Percentiles rank a stretch among this genome's conserved stretches.
These are phyloP conservation scores for Cyberlindnera maclurae DNA, from an alignment of 805 yeast species.

Conservation along the genomic window DNA sequence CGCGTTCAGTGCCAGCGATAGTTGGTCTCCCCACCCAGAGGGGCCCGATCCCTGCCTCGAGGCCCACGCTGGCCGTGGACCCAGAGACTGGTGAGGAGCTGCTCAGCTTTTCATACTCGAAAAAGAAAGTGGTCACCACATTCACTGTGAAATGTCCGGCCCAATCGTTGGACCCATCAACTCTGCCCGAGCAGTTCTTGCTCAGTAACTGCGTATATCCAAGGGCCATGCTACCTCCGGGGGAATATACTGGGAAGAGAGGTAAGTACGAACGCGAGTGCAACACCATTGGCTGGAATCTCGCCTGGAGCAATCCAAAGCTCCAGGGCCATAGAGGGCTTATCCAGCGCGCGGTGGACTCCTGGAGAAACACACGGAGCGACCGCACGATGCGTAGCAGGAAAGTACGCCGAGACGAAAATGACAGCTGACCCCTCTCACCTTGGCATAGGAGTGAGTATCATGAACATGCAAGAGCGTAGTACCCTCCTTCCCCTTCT, in stretches of 20 bases:
- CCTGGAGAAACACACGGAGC: slow-evolving; percentile 41
- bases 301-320: slow-evolving; percentile 35
- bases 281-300: slow-evolving; percentile 43
- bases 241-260: slow-evolving; percentile 38
- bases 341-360: slow-evolving; percentile 45
- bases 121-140: slow-evolving; percentile 23
- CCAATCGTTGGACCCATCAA: slow-evolving; percentile 4
- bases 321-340: slow-evolving; percentile 39
- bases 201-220: slow-evolving; percentile 40
- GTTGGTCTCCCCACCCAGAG: slow-evolving; percentile 22
- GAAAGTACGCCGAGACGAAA: not conserved
- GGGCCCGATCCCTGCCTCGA: slow-evolving; percentile 29
- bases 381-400: slow-evolving; percentile 26
- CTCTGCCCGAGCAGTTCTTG: slow-evolving; percentile 28
- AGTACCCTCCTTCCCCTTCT: too few relatives aligned
- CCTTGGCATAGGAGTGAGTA: too few relatives aligned
- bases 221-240: slow-evolving; percentile 36
- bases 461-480: too few relatives aligned
- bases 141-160: slow-evolving; percentile 22
- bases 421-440: too few relatives aligned
- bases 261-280: slow-evolving; percentile 40
- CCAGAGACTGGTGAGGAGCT: slow-evolving; percentile 24
- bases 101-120: slow-evolving; percentile 26
- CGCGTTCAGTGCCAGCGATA: slow-evolving; percentile 12
- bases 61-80: slow-evolving; percentile 21